Evolutionary conservation across 352 stramenopile genomes (phyloP).

Genomic region (Globisporangium iwayamae): DNA sequence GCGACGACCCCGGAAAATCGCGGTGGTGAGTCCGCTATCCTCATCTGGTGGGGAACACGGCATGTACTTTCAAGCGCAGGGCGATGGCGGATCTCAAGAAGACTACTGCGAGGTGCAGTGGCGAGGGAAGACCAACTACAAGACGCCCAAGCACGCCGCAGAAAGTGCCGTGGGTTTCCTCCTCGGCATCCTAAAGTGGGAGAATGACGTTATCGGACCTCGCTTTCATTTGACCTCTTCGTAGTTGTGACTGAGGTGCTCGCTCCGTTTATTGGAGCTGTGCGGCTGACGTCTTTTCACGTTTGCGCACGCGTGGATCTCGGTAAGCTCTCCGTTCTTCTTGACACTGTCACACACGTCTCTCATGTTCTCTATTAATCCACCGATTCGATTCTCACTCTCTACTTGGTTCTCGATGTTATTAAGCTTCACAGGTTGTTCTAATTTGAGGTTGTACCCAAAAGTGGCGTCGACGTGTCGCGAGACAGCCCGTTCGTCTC

Average conservation of each 20-base stretch:
- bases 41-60: not conserved
- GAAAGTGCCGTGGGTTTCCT: constrained; percentile 21
- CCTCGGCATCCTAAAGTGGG: constrained; percentile 19
- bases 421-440: constrained; percentile 4
- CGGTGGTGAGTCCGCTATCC: not conserved
- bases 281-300: not conserved
- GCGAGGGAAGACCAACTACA: constrained; percentile 22
- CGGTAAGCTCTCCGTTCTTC: not conserved
- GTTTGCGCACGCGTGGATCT: not conserved
- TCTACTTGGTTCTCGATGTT: constrained; percentile 5
- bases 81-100: not conserved
- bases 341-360: not conserved
- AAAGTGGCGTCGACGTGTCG: constrained; percentile 40
- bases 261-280: not conserved
- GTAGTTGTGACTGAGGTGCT: not conserved
- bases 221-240: constrained; percentile 18
- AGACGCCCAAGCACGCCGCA: constrained; percentile 20
- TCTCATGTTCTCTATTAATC: not conserved
- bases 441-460: not conserved
- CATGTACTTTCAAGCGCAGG: not conserved
- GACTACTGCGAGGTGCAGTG: constrained; percentile 22
- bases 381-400: not conserved
- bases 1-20: not conserved
- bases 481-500: constrained; percentile 59
- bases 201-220: constrained; percentile 17